Percentiles rank a stretch among this genome's conserved stretches.
Conservation (phyloP, 2,329 filamentous ascomycete genomes). For the Fusarium torulosum region DNA sequence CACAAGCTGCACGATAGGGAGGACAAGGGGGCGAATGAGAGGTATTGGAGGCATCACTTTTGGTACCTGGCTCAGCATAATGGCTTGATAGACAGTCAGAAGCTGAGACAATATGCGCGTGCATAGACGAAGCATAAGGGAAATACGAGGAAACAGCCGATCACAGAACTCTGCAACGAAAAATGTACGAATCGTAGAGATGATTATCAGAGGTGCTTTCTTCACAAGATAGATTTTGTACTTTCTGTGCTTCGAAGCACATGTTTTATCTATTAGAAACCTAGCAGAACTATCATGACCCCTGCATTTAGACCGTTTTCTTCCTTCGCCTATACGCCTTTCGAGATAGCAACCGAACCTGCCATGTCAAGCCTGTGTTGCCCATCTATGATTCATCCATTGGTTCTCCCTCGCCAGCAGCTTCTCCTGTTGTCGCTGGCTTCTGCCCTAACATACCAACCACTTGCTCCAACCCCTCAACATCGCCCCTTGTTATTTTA, state of each 20-base stretch:
- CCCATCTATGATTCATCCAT: slow-evolving; percentile 49
- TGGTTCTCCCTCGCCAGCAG: slow-evolving; percentile 31
- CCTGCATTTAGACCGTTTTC: slow-evolving; percentile 14
- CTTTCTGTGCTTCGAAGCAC: slow-evolving; percentile 20
- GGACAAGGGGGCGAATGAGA: slow-evolving; percentile 35
- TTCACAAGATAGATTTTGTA: slow-evolving; percentile 33
- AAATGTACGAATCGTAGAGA: slow-evolving; percentile 14
- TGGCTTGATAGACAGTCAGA: slow-evolving; percentile 53
- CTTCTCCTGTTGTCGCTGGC: background rate
- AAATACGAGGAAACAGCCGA: background rate
- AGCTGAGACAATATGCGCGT: slow-evolving; percentile 11
- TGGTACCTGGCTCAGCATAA: slow-evolving; percentile 61
- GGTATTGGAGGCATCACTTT: slow-evolving; percentile 64
- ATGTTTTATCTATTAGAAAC: slow-evolving; percentile 31
- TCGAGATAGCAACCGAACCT: background rate
- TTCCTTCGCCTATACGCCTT: slow-evolving; percentile 33
- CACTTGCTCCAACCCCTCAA: slow-evolving; percentile 68
- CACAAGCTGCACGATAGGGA: slow-evolving; percentile 46
- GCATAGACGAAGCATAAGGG: background rate
- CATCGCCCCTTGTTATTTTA: slow-evolving; percentile 64
- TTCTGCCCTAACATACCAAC: slow-evolving; percentile 58
- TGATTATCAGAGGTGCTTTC: slow-evolving; percentile 34
- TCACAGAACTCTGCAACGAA: background rate
- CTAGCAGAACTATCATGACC: slow-evolving; percentile 9
- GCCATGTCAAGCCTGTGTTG: background rate